Percentiles rank a stretch among this genome's conserved stretches.
Evolutionary conservation across 2,329 filamentous ascomycete genomes (phyloP).

Genomic region (Sarocladium oryzae): DNA sequence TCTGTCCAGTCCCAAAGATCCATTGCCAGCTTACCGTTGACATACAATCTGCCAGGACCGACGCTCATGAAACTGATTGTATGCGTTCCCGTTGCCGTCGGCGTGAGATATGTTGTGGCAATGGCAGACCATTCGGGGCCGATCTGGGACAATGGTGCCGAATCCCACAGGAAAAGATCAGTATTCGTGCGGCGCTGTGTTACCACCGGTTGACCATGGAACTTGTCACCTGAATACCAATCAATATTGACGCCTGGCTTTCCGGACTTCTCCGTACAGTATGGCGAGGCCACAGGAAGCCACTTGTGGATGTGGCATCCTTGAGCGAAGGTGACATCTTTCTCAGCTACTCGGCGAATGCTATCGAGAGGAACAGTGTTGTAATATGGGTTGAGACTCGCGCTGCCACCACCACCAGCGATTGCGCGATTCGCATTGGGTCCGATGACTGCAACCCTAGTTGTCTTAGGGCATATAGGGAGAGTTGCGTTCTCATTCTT

Average conservation of each 20-base stretch:
- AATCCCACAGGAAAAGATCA: conserved; percentile 66
- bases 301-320: conserved; percentile 61
- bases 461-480: conserved; percentile 47
- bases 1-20: conserved; percentile 66
- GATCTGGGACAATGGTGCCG: conserved; percentile 52
- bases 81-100: conserved; percentile 53
- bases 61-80: conserved; percentile 63
- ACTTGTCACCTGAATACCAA: conserved; percentile 58
- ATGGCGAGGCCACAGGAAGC: conserved; percentile 55
- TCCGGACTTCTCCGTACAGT: conserved; percentile 44
- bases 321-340: conserved; percentile 52
- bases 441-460: conserved; percentile 59
- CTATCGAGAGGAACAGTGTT: conserved; percentile 56
- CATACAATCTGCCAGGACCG: conserved; percentile 54
- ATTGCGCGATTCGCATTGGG: conserved; percentile 62
- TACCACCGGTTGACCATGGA: conserved; percentile 49
- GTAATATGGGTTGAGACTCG: conserved; percentile 63
- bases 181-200: conserved; percentile 56
- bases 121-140: conserved; percentile 59
- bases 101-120: conserved; percentile 53
- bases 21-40: conserved; percentile 53
- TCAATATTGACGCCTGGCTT: conserved; percentile 57
- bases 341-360: conserved; percentile 46
- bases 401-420: conserved; percentile 61
- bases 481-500: conserved; percentile 57